Conservation (phyloP, 176 grass and related monocot species). For the Puya raimondii region DNA sequence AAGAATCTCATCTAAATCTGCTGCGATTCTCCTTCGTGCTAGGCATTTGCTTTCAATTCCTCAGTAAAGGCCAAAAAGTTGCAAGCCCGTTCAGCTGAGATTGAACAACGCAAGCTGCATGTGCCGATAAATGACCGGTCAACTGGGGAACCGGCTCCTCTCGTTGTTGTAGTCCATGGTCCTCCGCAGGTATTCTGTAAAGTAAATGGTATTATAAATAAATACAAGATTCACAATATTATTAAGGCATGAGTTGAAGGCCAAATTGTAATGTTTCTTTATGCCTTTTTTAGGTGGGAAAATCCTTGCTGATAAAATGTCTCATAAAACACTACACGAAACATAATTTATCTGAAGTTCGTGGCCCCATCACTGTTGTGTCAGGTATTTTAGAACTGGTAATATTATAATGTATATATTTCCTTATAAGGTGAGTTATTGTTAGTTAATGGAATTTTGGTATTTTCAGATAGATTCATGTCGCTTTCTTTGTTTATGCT, state of each 20-base stretch:
- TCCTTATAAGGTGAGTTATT: neutral
- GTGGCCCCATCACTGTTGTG: conserved; percentile 86
- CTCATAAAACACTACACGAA: conserved; percentile 91
- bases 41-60: conserved; percentile 94
- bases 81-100: conserved; percentile 63
- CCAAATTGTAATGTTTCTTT: neutral
- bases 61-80: conserved; percentile 73
- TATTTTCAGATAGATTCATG: neutral
- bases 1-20: conserved; percentile 11
- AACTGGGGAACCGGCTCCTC: conserved; percentile 73
- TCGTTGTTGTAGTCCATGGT: conserved; percentile 95
- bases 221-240: neutral
- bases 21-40: conserved; percentile 22
- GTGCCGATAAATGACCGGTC: conserved; percentile 70
- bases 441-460: no score
- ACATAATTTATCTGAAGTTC: conserved; percentile 82
- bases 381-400: conserved; percentile 43
- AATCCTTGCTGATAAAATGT: conserved; percentile 91
- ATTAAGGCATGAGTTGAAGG: neutral
- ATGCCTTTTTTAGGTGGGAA: conserved; percentile 54
- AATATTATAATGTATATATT: neutral
- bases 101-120: conserved; percentile 81
- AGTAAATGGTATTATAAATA: neutral
- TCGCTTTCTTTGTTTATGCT: conserved; percentile 9
- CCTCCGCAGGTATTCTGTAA: conserved; percentile 52